Conservation (phyloP, 345 rosid genomes). For the Iberis pinnata region DNA sequence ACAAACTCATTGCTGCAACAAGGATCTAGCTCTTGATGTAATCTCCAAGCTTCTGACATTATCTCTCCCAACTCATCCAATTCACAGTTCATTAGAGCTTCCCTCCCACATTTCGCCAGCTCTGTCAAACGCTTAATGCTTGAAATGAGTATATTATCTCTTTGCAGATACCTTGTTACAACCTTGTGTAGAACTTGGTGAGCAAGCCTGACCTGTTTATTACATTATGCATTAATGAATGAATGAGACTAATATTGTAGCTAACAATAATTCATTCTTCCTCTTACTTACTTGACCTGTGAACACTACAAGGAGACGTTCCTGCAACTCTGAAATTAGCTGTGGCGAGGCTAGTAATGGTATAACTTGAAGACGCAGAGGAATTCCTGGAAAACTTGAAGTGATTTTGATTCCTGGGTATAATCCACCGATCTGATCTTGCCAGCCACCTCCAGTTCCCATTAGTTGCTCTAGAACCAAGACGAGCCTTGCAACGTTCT, state of each 20-base stretch:
- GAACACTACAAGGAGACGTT: constrained; percentile 77
- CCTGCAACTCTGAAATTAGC: constrained; percentile 58
- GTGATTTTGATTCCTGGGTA: constrained; percentile 88
- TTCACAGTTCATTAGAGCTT: constrained; percentile 82
- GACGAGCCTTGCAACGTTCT: constrained; percentile 82
- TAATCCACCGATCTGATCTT: constrained; percentile 93
- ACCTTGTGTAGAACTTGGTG: constrained; percentile 92
- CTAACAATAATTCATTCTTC: not conserved
- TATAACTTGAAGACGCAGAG: constrained; percentile 76
- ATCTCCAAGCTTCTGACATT: constrained; percentile 86
- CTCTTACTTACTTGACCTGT: constrained; percentile 77
- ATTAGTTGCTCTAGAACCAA: constrained; percentile 89
- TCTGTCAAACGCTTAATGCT: constrained; percentile 82
- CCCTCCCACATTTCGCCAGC: constrained; percentile 77
- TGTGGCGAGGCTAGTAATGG: constrained; percentile 67
- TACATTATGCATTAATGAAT: not conserved
- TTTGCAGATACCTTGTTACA: constrained; percentile 66
- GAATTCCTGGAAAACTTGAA: constrained; percentile 83
- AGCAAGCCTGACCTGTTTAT: constrained; percentile 77
- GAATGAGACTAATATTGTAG: too few relatives aligned
- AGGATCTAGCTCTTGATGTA: constrained; percentile 97
- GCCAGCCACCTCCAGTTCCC: constrained; percentile 99
- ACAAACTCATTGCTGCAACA: constrained; percentile 87
- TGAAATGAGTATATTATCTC: constrained; percentile 73
- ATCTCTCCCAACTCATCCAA: constrained; percentile 76